Evolutionary conservation across 306 rosid species (phyloP).

Genomic region (Arachis hypogaea): DNA sequence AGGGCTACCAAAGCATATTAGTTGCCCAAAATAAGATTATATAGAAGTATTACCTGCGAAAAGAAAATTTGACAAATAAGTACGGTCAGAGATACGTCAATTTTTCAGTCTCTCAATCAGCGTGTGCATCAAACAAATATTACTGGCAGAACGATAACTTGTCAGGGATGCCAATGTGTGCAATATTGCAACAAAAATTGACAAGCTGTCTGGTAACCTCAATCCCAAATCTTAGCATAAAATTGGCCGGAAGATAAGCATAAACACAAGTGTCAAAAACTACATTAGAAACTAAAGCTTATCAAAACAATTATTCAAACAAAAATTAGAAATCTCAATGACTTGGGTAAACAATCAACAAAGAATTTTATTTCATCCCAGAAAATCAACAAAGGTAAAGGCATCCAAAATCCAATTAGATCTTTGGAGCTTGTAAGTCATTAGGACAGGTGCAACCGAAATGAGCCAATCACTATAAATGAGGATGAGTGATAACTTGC

Average conservation of each 20-base stretch:
- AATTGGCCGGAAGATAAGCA: not conserved
- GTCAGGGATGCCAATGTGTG: not conserved
- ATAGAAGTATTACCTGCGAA: constrained; percentile 83
- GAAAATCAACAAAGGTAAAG: not conserved
- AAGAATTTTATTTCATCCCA: not conserved
- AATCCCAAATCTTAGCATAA: not conserved
- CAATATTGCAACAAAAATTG: not conserved
- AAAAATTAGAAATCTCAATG: not conserved
- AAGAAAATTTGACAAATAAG: constrained; percentile 14
- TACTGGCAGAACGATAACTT: constrained; percentile 5
- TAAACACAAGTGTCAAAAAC: not conserved
- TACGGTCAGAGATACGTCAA: not conserved
- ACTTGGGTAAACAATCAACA: too few relatives aligned
- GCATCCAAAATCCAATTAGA: not conserved
- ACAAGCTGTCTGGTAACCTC: not conserved
- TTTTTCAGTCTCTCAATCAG: not conserved
- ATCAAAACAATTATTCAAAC: not conserved
- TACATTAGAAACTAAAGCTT: not conserved
- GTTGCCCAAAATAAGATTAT: constrained; percentile 71
- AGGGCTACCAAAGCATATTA: constrained; percentile 67
- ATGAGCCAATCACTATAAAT: not conserved
- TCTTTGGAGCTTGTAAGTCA: not conserved
- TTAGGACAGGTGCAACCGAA: not conserved
- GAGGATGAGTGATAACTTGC: constrained; percentile 38
- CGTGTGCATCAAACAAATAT: not conserved